Evolutionary conservation across 352 stramenopile species (phyloP).

Genomic region (Phytophthora uliginosa): DNA sequence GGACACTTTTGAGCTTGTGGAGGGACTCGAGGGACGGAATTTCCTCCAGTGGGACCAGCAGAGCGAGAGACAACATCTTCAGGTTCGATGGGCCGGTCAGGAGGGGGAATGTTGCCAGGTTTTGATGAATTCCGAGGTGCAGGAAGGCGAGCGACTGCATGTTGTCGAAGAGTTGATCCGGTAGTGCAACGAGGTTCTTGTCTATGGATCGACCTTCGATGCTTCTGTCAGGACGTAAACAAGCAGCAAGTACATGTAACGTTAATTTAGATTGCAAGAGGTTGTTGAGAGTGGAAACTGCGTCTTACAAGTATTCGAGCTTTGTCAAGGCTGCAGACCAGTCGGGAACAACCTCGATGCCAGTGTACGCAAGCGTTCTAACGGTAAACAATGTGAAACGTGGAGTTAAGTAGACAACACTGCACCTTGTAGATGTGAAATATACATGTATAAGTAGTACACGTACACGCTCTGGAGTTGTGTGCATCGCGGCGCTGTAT

Average conservation of each 20-base stretch:
- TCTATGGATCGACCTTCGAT: constrained; percentile 29
- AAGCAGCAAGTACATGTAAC: neutral
- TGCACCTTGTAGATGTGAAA: neutral
- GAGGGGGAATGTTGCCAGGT: constrained; percentile 13
- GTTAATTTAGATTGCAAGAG: neutral
- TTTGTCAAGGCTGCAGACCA: constrained; percentile 24
- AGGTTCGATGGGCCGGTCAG: constrained; percentile 28
- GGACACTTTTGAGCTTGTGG: constrained; percentile 6
- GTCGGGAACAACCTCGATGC: constrained; percentile 20
- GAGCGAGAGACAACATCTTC: constrained; percentile 23
- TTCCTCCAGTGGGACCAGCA: constrained; percentile 12
- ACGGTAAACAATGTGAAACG: neutral
- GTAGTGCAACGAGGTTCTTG: constrained; percentile 31
- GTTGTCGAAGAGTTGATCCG: constrained; percentile 23
- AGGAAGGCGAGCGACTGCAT: constrained; percentile 39
- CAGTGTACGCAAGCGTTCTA: constrained; percentile 33
- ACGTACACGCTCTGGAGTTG: constrained; percentile 30
- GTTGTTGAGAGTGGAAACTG: neutral
- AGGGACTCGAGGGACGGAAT: constrained; percentile 25
- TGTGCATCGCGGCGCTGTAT: constrained; percentile 18
- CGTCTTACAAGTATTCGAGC: constrained; percentile 39
- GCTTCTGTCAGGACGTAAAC: constrained; percentile 6
- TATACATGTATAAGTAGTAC: neutral
- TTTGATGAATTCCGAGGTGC: constrained; percentile 34
- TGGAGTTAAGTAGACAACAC: neutral